Evolutionary conservation across 1,284 basidiomycete genomes (phyloP).

Genomic region (Flammula alnicola): DNA sequence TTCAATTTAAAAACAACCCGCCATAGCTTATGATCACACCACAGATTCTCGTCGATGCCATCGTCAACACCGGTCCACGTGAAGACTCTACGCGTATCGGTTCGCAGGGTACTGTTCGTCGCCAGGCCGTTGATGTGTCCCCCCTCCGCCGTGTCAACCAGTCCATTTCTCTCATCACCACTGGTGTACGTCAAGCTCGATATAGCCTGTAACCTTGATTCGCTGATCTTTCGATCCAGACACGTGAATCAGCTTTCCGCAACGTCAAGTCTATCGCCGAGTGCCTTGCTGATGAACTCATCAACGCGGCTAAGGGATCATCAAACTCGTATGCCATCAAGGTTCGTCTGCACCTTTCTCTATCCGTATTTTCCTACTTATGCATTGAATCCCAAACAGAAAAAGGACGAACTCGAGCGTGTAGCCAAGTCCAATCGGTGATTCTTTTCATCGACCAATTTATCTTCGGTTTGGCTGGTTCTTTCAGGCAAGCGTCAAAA

Average conservation of each 20-base stretch:
- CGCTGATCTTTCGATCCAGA: constrained; percentile 50
- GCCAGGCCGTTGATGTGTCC: constrained; percentile 99
- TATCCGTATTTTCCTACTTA: constrained; percentile 5
- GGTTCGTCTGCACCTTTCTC: constrained; percentile 47
- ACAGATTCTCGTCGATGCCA: constrained; percentile 93
- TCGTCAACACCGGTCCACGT: constrained; percentile 99
- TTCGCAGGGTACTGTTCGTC: constrained; percentile 99
- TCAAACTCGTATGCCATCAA: constrained; percentile 99
- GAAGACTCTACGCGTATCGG: constrained; percentile 99
- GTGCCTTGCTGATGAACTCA: constrained; percentile 99
- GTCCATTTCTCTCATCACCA: constrained; percentile 93
- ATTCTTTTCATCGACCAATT: constrained; percentile 25
- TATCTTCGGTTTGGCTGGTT: constrained; percentile 26
- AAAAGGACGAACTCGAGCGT: constrained; percentile 98
- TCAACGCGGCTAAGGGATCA: constrained; percentile 99
- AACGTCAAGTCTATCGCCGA: constrained; percentile 99
- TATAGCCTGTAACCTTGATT: constrained; percentile 3
- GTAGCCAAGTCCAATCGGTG: constrained; percentile 99
- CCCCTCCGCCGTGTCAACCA: constrained; percentile 99
- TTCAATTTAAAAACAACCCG: background rate
- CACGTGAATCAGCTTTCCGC: constrained; percentile 99
- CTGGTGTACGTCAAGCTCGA: constrained; percentile 70
- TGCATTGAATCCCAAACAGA: constrained; percentile 48
- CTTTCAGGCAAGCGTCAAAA: constrained; percentile 24
- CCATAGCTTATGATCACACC: background rate